Conservation (phyloP, 2,329 filamentous ascomycete genomes). For the Cyanodermella asteris region DNA sequence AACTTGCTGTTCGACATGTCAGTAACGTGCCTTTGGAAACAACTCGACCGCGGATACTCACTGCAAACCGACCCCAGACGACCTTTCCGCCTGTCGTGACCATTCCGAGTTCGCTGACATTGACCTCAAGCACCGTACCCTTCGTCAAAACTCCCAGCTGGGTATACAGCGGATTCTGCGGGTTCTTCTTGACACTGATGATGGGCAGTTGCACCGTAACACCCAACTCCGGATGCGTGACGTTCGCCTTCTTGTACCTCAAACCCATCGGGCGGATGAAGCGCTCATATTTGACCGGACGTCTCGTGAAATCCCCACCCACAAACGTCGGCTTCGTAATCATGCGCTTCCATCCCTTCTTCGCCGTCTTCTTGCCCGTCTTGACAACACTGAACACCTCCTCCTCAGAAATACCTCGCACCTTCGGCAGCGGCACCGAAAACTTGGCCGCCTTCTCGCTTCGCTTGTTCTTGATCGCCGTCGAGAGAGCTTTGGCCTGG, state of each 20-base stretch:
- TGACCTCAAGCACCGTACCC: slow-evolving; percentile 72
- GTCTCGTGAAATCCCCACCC: slow-evolving; percentile 67
- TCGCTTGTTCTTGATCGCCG: slow-evolving; percentile 88
- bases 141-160: slow-evolving; percentile 78
- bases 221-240: slow-evolving; percentile 54
- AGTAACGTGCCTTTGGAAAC: too few relatives aligned
- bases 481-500: slow-evolving; percentile 53
- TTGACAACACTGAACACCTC: slow-evolving; percentile 96
- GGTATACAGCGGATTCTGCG: slow-evolving; percentile 75
- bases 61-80: slow-evolving; percentile 76
- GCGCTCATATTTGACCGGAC: slow-evolving; percentile 57
- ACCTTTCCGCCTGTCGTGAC: slow-evolving; percentile 85
- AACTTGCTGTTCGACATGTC: too few relatives aligned
- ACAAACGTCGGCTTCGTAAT: slow-evolving; percentile 63
- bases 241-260: slow-evolving; percentile 57
- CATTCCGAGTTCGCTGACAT: slow-evolving; percentile 75
- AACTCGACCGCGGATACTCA: too few relatives aligned
- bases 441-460: slow-evolving; percentile 88
- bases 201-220: slow-evolving; percentile 79
- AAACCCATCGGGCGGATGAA: slow-evolving; percentile 60
- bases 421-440: slow-evolving; percentile 77
- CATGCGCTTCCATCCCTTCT: slow-evolving; percentile 49
- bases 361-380: slow-evolving; percentile 82
- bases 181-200: slow-evolving; percentile 61
- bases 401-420: slow-evolving; percentile 80